phyloP scores from a whole-genome alignment of 371 early-diverging fungal genomes.

The Coemansia sp. region DNA sequence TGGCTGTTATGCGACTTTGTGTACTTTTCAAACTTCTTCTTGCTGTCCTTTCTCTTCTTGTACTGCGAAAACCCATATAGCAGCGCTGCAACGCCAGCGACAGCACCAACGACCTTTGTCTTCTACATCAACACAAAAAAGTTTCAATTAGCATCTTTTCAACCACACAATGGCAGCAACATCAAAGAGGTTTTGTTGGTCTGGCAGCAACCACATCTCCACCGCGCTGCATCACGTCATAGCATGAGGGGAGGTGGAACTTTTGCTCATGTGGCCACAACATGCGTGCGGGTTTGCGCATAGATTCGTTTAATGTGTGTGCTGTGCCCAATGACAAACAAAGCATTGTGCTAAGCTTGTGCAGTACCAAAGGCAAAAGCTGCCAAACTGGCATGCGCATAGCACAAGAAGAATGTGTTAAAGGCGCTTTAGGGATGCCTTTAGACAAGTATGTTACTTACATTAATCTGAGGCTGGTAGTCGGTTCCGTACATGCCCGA shows the following conservation, averaged over 20 bases:
- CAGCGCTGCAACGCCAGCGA: conserved; percentile 9
- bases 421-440: neutral
- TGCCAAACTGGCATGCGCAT: neutral
- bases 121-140: conserved; percentile 13
- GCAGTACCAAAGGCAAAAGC: neutral
- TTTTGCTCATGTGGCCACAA: neutral
- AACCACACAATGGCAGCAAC: neutral
- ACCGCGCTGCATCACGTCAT: neutral
- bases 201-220: neutral
- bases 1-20: conserved; percentile 5
- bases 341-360: neutral
- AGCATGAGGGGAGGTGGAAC: neutral
- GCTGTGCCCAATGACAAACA: neutral
- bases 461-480: conserved; percentile 38
- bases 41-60: conserved; percentile 12
- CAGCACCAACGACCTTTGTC: conserved; percentile 17
- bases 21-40: conserved; percentile 12
- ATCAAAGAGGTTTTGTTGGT: neutral
- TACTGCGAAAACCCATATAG: conserved; percentile 13
- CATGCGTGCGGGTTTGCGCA: neutral
- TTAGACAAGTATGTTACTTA: conserved; percentile 13
- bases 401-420: neutral
- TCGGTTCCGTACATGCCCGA: conserved; percentile 33
- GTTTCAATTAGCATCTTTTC: neutral
- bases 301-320: neutral